Percentiles rank a stretch among this genome's conserved stretches.
These are phyloP conservation scores for Trapa bicornis DNA, from an alignment of 345 rosid genomes.

Conservation along the genomic window DNA sequence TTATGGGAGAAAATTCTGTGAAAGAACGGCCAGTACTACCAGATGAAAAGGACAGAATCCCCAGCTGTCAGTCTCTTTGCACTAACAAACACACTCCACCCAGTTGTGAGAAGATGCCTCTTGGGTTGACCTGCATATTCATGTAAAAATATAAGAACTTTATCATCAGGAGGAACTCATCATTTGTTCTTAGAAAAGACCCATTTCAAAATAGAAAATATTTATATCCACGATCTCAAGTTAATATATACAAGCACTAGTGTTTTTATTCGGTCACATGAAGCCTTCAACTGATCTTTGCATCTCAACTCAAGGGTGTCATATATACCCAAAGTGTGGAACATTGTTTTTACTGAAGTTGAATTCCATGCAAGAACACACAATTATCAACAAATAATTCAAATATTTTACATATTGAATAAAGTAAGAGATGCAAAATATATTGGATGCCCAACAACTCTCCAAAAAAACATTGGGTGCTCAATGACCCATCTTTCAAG, in stretches of 20 bases:
- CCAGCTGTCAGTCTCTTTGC: slow-evolving; percentile 44
- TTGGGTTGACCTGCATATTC: slow-evolving; percentile 37
- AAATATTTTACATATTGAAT: background rate
- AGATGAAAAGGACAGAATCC: slow-evolving; percentile 41
- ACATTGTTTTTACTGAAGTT: background rate
- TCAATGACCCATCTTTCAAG: background rate
- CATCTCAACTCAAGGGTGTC: background rate
- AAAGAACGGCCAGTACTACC: slow-evolving; percentile 10
- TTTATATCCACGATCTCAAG: no score
- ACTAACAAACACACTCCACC: slow-evolving; percentile 47
- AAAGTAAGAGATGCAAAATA: background rate
- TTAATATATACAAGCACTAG: no score
- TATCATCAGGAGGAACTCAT: background rate
- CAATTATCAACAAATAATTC: background rate
- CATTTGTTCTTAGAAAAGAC: no score
- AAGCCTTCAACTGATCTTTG: background rate
- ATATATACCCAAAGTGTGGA: background rate
- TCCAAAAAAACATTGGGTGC: background rate
- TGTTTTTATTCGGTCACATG: background rate
- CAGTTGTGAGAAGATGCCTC: slow-evolving; percentile 45
- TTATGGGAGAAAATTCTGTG: background rate
- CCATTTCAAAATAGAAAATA: no score
- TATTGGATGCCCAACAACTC: background rate
- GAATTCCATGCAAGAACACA: background rate
- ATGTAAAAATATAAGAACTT: background rate